Conservation (phyloP, 2,329 filamentous ascomycete species). For the Penicillium sp. region DNA sequence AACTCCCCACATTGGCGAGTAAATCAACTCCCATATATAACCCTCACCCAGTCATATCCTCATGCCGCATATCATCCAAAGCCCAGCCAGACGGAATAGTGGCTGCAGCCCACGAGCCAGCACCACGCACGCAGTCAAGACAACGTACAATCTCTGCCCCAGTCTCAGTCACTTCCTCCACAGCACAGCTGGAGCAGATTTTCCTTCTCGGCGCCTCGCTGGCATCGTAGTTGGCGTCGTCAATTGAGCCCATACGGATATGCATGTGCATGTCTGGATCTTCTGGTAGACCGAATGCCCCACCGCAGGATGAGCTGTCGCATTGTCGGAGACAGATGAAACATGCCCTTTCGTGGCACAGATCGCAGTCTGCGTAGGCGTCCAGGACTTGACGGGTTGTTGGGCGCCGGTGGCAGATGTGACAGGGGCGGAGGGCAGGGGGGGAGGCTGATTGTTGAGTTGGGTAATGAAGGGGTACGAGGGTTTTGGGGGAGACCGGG, state of each 20-base stretch:
- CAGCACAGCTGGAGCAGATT: slow-evolving; percentile 41
- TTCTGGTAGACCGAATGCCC: neutral
- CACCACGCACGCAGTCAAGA: slow-evolving; percentile 35
- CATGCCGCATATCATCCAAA: slow-evolving; percentile 17
- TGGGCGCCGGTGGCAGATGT: slow-evolving; percentile 43
- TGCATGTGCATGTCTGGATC: slow-evolving; percentile 6
- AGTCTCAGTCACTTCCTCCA: slow-evolving; percentile 39
- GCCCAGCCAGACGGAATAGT: slow-evolving; percentile 13
- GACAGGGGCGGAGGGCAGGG: slow-evolving; percentile 38
- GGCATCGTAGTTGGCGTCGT: neutral
- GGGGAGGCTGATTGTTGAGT: slow-evolving; percentile 21
- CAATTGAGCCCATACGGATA: neutral
- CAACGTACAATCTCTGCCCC: slow-evolving; percentile 40
- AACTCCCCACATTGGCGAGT: neutral
- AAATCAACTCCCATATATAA: neutral
- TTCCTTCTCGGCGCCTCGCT: slow-evolving; percentile 22
- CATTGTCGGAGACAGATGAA: slow-evolving; percentile 45
- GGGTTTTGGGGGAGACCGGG: slow-evolving; percentile 28
- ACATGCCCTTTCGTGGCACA: slow-evolving; percentile 40
- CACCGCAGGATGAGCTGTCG: slow-evolving; percentile 32
- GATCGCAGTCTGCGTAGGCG: slow-evolving; percentile 42
- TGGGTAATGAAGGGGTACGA: slow-evolving; percentile 25
- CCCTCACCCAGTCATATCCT: slow-evolving; percentile 7
- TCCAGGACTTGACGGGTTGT: slow-evolving; percentile 41
- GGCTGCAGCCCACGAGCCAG: slow-evolving; percentile 14